phyloP scores from a whole-genome alignment of 495 filamentous ascomycete species.

The Friedmanniomyces endolithicus region DNA sequence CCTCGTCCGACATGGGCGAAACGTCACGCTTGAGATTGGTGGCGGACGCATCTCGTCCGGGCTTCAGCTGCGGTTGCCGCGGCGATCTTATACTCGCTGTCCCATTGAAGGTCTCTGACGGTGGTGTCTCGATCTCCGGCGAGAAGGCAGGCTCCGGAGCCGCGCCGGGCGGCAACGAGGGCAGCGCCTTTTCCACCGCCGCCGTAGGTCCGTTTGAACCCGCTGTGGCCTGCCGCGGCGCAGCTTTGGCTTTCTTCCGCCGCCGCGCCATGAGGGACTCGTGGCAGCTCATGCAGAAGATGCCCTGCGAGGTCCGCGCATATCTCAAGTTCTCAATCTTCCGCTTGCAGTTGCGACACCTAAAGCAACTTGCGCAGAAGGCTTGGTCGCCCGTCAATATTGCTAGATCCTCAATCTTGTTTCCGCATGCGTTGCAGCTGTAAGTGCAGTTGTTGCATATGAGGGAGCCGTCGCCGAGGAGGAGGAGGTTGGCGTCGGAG shows the following conservation, averaged over 20 bases:
- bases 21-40: slow-evolving; percentile 26
- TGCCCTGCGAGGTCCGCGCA: slow-evolving; percentile 93
- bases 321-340: slow-evolving; percentile 99
- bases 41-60: slow-evolving; percentile 25
- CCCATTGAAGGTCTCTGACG: slow-evolving; percentile 50
- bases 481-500: slow-evolving; percentile 92
- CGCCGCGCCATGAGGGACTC: slow-evolving; percentile 95
- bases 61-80: slow-evolving; percentile 39
- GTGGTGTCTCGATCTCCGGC: slow-evolving; percentile 54
- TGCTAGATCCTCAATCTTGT: slow-evolving; percentile 97
- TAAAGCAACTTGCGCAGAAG: slow-evolving; percentile 95
- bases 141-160: slow-evolving; percentile 47
- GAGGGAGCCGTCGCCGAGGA: slow-evolving; percentile 92
- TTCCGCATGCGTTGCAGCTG: slow-evolving; percentile 90
- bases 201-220: slow-evolving; percentile 45
- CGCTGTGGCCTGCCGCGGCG: slow-evolving; percentile 37
- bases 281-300: slow-evolving; percentile 99
- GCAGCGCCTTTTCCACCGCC: slow-evolving; percentile 85
- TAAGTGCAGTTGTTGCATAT: slow-evolving; percentile 99
- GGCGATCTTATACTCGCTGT: slow-evolving; percentile 61
- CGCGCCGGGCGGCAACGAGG: slow-evolving; percentile 72
- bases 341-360: slow-evolving; percentile 93
- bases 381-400: slow-evolving; percentile 97
- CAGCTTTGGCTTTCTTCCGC: slow-evolving; percentile 71
- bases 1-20: slow-evolving; percentile 27